A percentile compares a stretch with the other conserved stretches of the same genome.
These are phyloP conservation scores for Nakazawaea siamensis DNA, from an alignment of 805 yeast species.

Conservation along the genomic window DNA sequence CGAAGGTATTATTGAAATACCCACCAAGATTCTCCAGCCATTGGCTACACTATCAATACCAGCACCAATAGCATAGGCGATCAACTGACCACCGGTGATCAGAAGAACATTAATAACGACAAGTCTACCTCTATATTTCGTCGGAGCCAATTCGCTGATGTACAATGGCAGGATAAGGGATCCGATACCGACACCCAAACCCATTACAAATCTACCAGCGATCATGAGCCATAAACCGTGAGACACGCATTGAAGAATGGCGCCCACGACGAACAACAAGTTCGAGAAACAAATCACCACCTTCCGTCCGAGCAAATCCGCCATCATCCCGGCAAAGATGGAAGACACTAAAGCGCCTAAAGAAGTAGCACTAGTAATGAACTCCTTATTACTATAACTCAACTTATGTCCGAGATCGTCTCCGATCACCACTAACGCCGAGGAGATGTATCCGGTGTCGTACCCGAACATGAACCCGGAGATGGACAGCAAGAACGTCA, in stretches of 20 bases:
- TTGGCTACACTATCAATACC: slow-evolving; percentile 29
- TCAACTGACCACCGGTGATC: slow-evolving; percentile 48
- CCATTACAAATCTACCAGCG: slow-evolving; percentile 42
- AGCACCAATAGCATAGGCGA: slow-evolving; percentile 48
- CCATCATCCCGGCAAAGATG: slow-evolving; percentile 37
- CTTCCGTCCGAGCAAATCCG: slow-evolving; percentile 41
- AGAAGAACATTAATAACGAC: slow-evolving; percentile 45
- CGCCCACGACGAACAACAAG: slow-evolving; percentile 38
- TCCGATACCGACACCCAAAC: slow-evolving; percentile 49
- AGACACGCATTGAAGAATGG: slow-evolving; percentile 37
- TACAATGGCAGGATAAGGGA: slow-evolving; percentile 46
- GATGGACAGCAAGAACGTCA: slow-evolving; percentile 42
- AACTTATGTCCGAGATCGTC: slow-evolving; percentile 33
- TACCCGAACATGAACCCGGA: slow-evolving; percentile 57
- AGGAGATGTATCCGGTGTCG: slow-evolving; percentile 52
- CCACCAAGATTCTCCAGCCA: slow-evolving; percentile 48
- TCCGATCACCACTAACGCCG: slow-evolving; percentile 45
- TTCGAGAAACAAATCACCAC: slow-evolving; percentile 37
- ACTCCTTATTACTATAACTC: slow-evolving; percentile 38
- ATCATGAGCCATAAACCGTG: slow-evolving; percentile 41
- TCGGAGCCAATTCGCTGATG: slow-evolving; percentile 46
- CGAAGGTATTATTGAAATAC: slow-evolving; percentile 44
- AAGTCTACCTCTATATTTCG: slow-evolving; percentile 41
- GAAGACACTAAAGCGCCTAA: slow-evolving; percentile 48
- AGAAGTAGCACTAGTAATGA: slow-evolving; percentile 47